These are phyloP conservation scores for Sungouiella thailandica DNA, from an alignment of 805 yeast species.

Conservation along the genomic window DNA sequence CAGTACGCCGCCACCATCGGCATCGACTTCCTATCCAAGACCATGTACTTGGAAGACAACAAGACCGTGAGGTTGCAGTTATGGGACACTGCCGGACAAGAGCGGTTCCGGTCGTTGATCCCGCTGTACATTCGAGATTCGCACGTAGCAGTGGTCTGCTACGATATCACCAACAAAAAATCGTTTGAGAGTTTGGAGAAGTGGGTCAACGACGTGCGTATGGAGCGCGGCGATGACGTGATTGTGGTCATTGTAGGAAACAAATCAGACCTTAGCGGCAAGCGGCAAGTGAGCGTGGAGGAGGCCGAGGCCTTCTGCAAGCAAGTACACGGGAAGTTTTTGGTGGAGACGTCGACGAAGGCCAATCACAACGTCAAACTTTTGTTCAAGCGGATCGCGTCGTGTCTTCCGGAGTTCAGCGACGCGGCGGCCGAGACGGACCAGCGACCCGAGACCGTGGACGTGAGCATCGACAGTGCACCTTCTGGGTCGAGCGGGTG, in stretches of 20 bases:
- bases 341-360: slow-evolving; percentile 91
- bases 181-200: slow-evolving; percentile 79
- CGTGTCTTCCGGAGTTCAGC: slow-evolving; percentile 76
- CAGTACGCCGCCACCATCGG: slow-evolving; percentile 97
- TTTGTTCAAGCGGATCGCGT: slow-evolving; percentile 86
- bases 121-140: slow-evolving; percentile 96
- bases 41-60: slow-evolving; percentile 78
- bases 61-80: slow-evolving; percentile 88
- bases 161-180: slow-evolving; percentile 84
- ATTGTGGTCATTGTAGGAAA: slow-evolving; percentile 89
- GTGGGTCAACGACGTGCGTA: slow-evolving; percentile 93
- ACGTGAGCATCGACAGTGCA: slow-evolving; percentile 29
- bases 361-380: slow-evolving; percentile 91
- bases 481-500: slow-evolving; percentile 9
- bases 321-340: slow-evolving; percentile 68
- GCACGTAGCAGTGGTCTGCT: slow-evolving; percentile 94
- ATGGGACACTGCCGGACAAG: slow-evolving; percentile 99
- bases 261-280: slow-evolving; percentile 73
- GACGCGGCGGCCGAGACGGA: slow-evolving; percentile 14
- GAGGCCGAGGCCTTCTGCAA: slow-evolving; percentile 81
- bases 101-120: slow-evolving; percentile 87
- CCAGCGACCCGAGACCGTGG: slow-evolving; percentile 31
- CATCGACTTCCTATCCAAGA: slow-evolving; percentile 85
- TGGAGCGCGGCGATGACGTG: slow-evolving; percentile 89
- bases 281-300: slow-evolving; percentile 74